A percentile compares a stretch with the other conserved stretches of the same genome.
Evolutionary conservation across 2,329 filamentous ascomycete genomes (phyloP).

Genomic region (Helotiales sp.): DNA sequence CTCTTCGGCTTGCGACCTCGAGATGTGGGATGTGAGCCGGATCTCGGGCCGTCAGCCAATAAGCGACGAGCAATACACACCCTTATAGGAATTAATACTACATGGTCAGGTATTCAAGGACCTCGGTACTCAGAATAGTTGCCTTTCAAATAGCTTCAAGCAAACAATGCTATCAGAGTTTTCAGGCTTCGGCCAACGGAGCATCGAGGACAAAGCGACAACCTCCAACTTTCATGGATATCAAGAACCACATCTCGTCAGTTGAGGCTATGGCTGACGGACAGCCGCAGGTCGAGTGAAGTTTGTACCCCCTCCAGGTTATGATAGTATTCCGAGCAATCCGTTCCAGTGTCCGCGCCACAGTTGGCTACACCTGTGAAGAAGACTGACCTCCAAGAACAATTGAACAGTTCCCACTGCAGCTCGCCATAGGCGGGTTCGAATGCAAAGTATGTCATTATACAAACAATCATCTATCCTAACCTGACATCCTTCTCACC

Average conservation of each 20-base stretch:
- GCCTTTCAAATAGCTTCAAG: background rate
- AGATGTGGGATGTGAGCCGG: slow-evolving; percentile 4
- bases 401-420: too few species aligned
- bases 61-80: background rate
- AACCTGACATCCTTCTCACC: slow-evolving; percentile 33
- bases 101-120: background rate
- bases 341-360: too few species aligned
- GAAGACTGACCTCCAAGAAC: too few species aligned
- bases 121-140: too few species aligned
- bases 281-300: too few species aligned
- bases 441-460: background rate
- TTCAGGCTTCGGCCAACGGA: background rate
- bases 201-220: too few species aligned
- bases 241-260: too few species aligned
- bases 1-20: background rate
- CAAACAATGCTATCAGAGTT: background rate
- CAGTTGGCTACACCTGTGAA: too few species aligned
- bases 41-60: background rate
- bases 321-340: too few species aligned
- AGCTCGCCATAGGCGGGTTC: background rate
- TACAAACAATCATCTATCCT: slow-evolving; percentile 19
- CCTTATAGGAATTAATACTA: background rate
- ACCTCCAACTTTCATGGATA: too few species aligned
- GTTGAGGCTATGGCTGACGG: too few species aligned
- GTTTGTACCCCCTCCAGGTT: too few species aligned